Evolutionary conservation across 2,329 filamentous ascomycete genomes (phyloP).

Genomic region (Arthrobotrys sphaeroides): DNA sequence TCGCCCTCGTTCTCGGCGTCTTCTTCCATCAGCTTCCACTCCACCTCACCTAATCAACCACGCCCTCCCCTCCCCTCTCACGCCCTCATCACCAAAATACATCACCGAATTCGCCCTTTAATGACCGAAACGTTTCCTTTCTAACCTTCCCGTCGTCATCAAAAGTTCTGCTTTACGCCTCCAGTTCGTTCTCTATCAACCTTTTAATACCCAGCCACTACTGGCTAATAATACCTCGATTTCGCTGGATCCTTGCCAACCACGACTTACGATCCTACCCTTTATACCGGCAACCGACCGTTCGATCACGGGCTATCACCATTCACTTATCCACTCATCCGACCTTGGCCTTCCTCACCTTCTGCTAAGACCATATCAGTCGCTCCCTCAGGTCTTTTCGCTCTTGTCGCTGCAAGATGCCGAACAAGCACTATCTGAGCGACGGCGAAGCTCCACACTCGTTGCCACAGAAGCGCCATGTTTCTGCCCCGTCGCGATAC

Average conservation of each 20-base stretch:
- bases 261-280: slow-evolving; percentile 33
- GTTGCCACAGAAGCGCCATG: slow-evolving; percentile 51
- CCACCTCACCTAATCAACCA: slow-evolving; percentile 2
- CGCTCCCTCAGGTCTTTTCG: not conserved
- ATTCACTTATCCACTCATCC: not conserved
- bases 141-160: slow-evolving; percentile 8
- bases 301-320: slow-evolving; percentile 34
- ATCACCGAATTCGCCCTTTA: slow-evolving; percentile 18
- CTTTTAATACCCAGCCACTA: not conserved
- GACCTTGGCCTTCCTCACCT: too few relatives aligned
- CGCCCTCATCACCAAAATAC: not conserved
- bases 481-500: slow-evolving; percentile 51
- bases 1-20: not conserved
- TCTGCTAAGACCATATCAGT: not conserved
- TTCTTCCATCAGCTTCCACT: slow-evolving; percentile 34
- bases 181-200: not conserved
- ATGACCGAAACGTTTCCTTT: slow-evolving; percentile 50
- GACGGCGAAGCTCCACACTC: slow-evolving; percentile 32
- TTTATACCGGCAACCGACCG: slow-evolving; percentile 14
- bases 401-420: slow-evolving; percentile 31
- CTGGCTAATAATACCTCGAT: slow-evolving; percentile 39
- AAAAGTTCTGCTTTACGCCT: slow-evolving; percentile 45
- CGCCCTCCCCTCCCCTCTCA: not conserved
- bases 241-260: slow-evolving; percentile 30
- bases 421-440: slow-evolving; percentile 49